Conservation (phyloP, 371 early-diverging fungal genomes). For the Capniomyces stellatus region DNA sequence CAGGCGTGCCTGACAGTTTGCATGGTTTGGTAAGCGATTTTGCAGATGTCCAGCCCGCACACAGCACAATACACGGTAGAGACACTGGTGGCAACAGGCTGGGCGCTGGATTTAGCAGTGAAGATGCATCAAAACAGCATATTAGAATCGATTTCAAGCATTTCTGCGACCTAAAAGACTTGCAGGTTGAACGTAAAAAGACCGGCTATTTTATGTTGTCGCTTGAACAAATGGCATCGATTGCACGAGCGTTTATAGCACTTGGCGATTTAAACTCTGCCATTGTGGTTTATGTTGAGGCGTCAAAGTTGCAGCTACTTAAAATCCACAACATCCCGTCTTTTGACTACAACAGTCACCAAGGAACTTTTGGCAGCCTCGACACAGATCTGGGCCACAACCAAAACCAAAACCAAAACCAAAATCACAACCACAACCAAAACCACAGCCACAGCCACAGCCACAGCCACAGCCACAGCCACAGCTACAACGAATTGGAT, state of each 20-base stretch:
- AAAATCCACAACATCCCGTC: neutral
- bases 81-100: too few relatives aligned
- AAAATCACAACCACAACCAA: neutral
- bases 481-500: too few relatives aligned
- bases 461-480: too few relatives aligned
- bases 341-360: neutral
- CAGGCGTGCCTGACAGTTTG: too few relatives aligned
- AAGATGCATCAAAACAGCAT: neutral
- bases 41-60: too few relatives aligned
- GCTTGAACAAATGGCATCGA: neutral
- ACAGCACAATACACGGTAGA: too few relatives aligned
- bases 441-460: neutral
- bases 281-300: neutral
- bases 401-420: neutral
- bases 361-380: neutral
- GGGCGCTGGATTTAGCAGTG: neutral
- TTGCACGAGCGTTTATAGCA: neutral
- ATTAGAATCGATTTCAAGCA: neutral
- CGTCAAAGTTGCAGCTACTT: neutral
- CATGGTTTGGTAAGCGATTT: too few relatives aligned
- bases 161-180: neutral
- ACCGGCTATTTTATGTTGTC: neutral
- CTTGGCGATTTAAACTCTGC: constrained; percentile 1
- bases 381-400: neutral
- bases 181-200: neutral